These are phyloP conservation scores for Lipomyces chichibuensis DNA, from an alignment of 805 yeast species.

Conservation along the genomic window DNA sequence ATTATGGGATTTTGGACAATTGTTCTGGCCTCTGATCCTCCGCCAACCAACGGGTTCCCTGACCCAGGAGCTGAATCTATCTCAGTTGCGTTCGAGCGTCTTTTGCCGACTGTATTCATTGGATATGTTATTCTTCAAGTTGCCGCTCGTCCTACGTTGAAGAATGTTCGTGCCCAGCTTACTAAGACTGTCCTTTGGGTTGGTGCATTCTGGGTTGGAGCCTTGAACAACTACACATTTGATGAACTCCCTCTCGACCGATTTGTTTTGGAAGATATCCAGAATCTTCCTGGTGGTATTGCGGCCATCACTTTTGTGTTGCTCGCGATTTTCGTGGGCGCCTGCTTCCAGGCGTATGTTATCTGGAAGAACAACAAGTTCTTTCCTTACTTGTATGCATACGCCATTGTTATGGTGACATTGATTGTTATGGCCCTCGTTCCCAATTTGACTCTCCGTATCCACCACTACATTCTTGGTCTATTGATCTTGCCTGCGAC, in stretches of 20 bases:
- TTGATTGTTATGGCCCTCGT: constrained; percentile 53
- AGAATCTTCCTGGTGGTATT: constrained; percentile 75
- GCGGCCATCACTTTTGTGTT: constrained; percentile 61
- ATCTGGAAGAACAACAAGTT: constrained; percentile 71
- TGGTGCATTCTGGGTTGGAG: constrained; percentile 80
- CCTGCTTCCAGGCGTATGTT: constrained; percentile 70
- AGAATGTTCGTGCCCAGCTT: constrained; percentile 40
- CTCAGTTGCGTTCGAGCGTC: constrained; percentile 71
- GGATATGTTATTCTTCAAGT: constrained; percentile 69
- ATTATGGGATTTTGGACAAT: constrained; percentile 85
- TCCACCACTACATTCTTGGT: constrained; percentile 73
- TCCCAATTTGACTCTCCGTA: constrained; percentile 72
- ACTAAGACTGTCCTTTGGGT: constrained; percentile 64
- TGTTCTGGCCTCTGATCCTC: constrained; percentile 79
- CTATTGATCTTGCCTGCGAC: constrained; percentile 82
- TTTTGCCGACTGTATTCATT: constrained; percentile 74
- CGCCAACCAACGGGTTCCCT: constrained; percentile 57
- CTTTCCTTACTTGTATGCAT: constrained; percentile 59
- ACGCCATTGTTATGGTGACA: constrained; percentile 51
- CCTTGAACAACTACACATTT: constrained; percentile 82
- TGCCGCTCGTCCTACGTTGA: constrained; percentile 40
- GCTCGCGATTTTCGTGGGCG: constrained; percentile 55
- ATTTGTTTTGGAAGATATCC: constrained; percentile 69
- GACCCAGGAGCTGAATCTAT: constrained; percentile 62
- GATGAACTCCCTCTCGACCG: constrained; percentile 89